Conservation (phyloP, 768 basidiomycete genomes). For the Rhodosporidiobolus sp. region DNA sequence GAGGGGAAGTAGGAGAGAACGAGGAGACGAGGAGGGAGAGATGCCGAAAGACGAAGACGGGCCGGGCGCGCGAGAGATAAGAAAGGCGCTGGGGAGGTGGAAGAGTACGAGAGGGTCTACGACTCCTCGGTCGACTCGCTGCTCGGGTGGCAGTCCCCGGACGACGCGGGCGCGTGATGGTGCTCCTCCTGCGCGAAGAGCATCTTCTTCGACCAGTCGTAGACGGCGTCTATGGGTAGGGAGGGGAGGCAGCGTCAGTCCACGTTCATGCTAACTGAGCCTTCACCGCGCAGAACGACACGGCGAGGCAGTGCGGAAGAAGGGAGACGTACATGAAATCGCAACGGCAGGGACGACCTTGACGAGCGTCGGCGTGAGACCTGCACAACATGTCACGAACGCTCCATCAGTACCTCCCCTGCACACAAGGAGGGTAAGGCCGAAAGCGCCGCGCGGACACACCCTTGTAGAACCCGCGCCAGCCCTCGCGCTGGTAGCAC, state of each 20-base stretch:
- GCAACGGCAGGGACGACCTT: conserved; percentile 97
- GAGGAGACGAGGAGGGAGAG: too few species aligned
- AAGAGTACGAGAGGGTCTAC: background rate
- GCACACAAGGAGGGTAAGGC: too few species aligned
- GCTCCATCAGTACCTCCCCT: background rate
- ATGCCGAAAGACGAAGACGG: too few species aligned
- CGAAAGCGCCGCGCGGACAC: background rate
- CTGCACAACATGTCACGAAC: conserved; percentile 51
- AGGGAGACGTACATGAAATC: conserved; percentile 58
- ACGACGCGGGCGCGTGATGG: background rate
- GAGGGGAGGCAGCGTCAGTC: too few species aligned
- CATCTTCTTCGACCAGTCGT: conserved; percentile 35
- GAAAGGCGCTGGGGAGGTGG: background rate
- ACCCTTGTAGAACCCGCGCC: conserved; percentile 80
- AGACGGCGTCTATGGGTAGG: conserved; percentile 28
- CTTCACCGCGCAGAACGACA: background rate
- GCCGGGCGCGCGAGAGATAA: background rate
- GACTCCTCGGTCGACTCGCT: background rate
- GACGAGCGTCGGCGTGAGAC: conserved; percentile 83
- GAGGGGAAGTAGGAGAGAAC: too few species aligned
- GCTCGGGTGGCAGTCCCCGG: background rate
- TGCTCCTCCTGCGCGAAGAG: conserved; percentile 30
- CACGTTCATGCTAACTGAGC: background rate
- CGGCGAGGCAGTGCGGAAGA: background rate
- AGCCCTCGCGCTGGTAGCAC: conserved; percentile 80